Conservation (phyloP, 2,329 filamentous ascomycete species). For the Truncatella angustata region DNA sequence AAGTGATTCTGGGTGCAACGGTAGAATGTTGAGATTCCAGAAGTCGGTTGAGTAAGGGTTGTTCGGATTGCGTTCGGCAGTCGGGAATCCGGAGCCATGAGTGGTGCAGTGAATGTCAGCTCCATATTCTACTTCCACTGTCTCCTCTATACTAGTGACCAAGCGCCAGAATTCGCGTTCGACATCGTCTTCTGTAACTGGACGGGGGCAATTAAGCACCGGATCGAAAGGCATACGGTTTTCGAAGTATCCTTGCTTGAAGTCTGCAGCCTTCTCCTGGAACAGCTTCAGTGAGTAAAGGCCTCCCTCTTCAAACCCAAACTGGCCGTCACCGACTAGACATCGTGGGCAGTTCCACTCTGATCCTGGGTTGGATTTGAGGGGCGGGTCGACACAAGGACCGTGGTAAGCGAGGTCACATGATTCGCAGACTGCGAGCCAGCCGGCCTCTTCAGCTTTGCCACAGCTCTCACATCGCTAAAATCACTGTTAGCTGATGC, state of each 20-base stretch:
- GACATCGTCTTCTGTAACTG: constrained; percentile 90
- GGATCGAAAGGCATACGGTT: constrained; percentile 87
- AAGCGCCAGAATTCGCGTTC: constrained; percentile 96
- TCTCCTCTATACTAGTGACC: constrained; percentile 90
- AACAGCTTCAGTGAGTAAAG: constrained; percentile 95
- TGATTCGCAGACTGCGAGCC: constrained; percentile 81
- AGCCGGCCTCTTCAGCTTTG: constrained; percentile 68
- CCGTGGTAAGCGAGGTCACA: constrained; percentile 89
- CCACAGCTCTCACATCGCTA: constrained; percentile 86
- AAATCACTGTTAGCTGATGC: constrained; percentile 21
- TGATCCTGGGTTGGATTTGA: constrained; percentile 72
- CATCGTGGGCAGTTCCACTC: constrained; percentile 98
- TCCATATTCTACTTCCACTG: constrained; percentile 96
- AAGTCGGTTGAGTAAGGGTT: constrained; percentile 85
- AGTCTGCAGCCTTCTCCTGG: constrained; percentile 91
- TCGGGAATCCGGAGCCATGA: constrained; percentile 95
- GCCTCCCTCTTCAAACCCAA: constrained; percentile 95
- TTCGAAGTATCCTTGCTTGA: constrained; percentile 92
- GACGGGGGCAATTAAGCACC: constrained; percentile 73
- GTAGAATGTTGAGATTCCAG: constrained; percentile 94
- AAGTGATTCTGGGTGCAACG: constrained; percentile 84
- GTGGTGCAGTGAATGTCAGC: constrained; percentile 98
- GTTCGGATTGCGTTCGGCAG: constrained; percentile 83
- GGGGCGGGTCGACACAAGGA: constrained; percentile 81
- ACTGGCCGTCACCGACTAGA: constrained; percentile 92